Percentiles rank a stretch among this genome's conserved stretches.
Conservation (phyloP, 441 rosid genomes). For the Populus hybrid region DNA sequence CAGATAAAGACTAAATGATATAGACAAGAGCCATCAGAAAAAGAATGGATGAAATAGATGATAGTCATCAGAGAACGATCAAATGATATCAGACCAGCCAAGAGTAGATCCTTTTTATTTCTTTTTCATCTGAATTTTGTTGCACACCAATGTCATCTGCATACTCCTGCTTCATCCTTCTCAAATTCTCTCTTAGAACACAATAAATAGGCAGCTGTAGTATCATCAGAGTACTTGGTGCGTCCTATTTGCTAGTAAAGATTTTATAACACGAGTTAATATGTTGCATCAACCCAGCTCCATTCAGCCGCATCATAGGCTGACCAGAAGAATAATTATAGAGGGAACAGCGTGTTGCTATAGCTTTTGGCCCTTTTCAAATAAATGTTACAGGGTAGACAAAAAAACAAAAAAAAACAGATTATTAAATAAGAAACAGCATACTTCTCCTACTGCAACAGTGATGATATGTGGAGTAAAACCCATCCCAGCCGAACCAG, state of each 20-base stretch:
- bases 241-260: neutral
- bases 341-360: neutral
- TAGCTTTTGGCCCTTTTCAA: neutral
- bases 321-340: neutral
- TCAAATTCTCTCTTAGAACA: neutral
- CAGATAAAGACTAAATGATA: neutral
- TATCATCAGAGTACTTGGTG: neutral
- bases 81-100: neutral
- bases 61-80: neutral
- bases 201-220: neutral
- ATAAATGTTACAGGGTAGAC: neutral
- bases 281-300: neutral
- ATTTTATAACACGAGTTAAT: neutral
- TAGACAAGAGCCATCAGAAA: neutral
- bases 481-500: slow-evolving; percentile 87
- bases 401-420: neutral
- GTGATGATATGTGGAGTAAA: slow-evolving; percentile 89
- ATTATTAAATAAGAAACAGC: slow-evolving; percentile 19
- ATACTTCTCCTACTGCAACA: slow-evolving; percentile 87
- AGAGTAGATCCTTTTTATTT: neutral
- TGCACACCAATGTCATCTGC: neutral
- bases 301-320: neutral
- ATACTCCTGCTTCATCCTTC: neutral
- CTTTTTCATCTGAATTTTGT: neutral
- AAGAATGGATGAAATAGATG: neutral